These are phyloP conservation scores for Boeremia exigua DNA, from an alignment of 2,329 filamentous ascomycete genomes.

Conservation along the genomic window DNA sequence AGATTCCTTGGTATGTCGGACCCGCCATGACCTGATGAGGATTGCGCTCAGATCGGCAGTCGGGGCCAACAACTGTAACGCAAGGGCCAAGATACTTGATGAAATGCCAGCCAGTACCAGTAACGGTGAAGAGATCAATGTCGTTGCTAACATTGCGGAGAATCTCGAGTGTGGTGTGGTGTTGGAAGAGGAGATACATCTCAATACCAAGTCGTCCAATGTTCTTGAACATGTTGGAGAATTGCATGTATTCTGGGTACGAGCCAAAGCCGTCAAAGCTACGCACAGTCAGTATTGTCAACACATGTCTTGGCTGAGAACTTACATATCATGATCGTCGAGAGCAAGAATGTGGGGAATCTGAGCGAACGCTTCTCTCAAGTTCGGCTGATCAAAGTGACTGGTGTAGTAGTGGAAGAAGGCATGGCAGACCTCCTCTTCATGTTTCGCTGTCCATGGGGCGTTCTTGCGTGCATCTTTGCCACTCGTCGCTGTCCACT, in stretches of 20 bases:
- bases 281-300: conserved; percentile 13
- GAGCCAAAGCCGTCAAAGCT: conserved; percentile 97
- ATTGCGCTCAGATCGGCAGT: conserved; percentile 90
- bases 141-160: conserved; percentile 88
- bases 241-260: conserved; percentile 98
- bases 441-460: conserved; percentile 90
- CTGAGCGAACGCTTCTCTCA: conserved; percentile 95
- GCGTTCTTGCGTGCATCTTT: conserved; percentile 92
- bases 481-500: conserved; percentile 92
- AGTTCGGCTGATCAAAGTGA: conserved; percentile 94
- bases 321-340: conserved; percentile 98
- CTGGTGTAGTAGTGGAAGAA: conserved; percentile 99
- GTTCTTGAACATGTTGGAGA: conserved; percentile 97
- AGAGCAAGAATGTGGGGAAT: conserved; percentile 93
- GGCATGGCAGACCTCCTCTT: conserved; percentile 93
- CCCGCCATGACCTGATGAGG: conserved; percentile 92
- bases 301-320: conserved; percentile 29
- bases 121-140: conserved; percentile 92
- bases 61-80: conserved; percentile 86
- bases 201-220: conserved; percentile 94
- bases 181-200: conserved; percentile 98
- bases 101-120: conserved; percentile 98
- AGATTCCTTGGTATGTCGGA: conserved; percentile 95
- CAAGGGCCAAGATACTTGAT: conserved; percentile 94
- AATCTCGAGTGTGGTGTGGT: conserved; percentile 94